Base-by-base conservation (phyloP, 768 basidiomycete genomes). In the Boletus barrowsii region DNA sequence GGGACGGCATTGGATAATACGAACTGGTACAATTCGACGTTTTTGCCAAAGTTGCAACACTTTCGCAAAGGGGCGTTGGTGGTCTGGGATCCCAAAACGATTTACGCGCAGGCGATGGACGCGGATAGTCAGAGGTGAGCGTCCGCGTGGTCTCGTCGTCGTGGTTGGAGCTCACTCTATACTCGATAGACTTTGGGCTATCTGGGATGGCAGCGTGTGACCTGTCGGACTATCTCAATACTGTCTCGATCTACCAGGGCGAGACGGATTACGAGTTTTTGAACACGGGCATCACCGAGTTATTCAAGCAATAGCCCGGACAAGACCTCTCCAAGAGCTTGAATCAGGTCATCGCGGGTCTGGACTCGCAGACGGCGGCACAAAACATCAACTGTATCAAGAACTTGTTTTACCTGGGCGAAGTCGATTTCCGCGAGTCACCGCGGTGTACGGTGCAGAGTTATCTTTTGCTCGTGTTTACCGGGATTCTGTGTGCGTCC, bases 401-500 rank as follows among this genome's bases (percentile, higher is more conserved):
- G 60, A 93, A 88, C 53, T 77, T 82, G 49, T 97, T 97, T 69
- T 87, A 83, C 58, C 64, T 81, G 7, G 93, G 93, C 9, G 65
- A 84, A 57, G 73, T 75, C 7, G 94, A 97, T 69, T 96, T 93
- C 74, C 79, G 94, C 57, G 83, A 83, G 64, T 75, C 82, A 0
- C 70, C 93, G 1, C 76, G 87, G 51, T 97, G 94, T 65, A 80
- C 86, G 51, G 90, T 89, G 4, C 90, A 93, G 72, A 94, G 93
- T 62, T 88, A 88, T 62, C 67, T 97, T 29, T 72, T 96, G 33
- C 77, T 98, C 40, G 82, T 84, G 10, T 79, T 86, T 51, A 88
- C 92, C 5, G 83, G 77, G 54, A 76, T 96, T 45, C 68, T 97
- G 61, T 86, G 91, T 75, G 76, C 81, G 1, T 91, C 90, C 9